Conservation (phyloP, 75 land plant genomes). For the Picea glauca region DNA sequence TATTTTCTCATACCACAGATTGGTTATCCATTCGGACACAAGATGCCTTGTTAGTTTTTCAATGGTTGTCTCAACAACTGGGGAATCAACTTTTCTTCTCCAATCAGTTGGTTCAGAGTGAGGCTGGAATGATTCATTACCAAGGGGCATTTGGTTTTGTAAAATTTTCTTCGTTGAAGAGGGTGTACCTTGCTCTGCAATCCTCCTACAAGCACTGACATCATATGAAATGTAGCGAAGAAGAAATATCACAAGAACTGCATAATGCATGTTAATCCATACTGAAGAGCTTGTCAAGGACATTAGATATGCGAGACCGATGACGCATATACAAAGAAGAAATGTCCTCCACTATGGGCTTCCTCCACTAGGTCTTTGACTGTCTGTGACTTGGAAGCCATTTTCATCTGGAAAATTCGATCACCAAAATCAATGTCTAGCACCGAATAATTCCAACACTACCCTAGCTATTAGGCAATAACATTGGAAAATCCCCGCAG, state of each 20-base stretch:
- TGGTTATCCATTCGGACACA: conserved; percentile 82
- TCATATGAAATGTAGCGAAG: conserved; percentile 71
- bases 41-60: conserved; percentile 78
- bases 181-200: conserved; percentile 14
- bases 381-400: background rate
- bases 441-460: too few relatives aligned
- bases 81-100: conserved; percentile 82
- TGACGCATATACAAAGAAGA: conserved; percentile 50
- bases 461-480: too few relatives aligned
- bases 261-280: conserved; percentile 83
- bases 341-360: conserved; percentile 79
- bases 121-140: conserved; percentile 17
- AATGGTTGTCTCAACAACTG: conserved; percentile 84
- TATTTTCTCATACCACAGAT: conserved; percentile 85
- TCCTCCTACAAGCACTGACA: conserved; percentile 55
- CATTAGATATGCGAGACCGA: conserved; percentile 89
- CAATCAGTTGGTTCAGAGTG: conserved; percentile 36
- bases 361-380: conserved; percentile 76
- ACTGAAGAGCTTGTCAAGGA: conserved; percentile 94
- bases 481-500: too few relatives aligned
- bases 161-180: conserved; percentile 13
- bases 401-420: too few relatives aligned
- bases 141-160: conserved; percentile 30
- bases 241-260: conserved; percentile 52
- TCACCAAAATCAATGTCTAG: too few relatives aligned